phyloP scores from a whole-genome alignment of 768 basidiomycete genomes.

The Lanmaoa rubissima region DNA sequence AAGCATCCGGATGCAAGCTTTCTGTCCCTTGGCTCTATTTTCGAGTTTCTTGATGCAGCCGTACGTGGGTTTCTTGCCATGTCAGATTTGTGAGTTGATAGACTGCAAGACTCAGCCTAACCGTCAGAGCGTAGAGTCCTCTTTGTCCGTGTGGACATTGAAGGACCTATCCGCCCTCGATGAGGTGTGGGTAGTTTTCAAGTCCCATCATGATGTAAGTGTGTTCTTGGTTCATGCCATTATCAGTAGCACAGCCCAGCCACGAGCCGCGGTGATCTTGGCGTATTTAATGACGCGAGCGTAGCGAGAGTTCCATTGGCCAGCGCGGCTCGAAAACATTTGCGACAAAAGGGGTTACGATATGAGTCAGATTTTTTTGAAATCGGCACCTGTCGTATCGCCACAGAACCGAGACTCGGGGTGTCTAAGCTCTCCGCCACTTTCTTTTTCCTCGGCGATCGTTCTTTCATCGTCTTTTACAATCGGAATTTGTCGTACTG shows the following conservation, averaged over 20 bases:
- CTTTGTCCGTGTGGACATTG: conserved; percentile 50
- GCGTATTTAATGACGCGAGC: not conserved
- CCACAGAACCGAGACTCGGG: conserved; percentile 2
- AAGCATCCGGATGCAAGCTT: conserved; percentile 24
- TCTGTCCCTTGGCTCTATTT: conserved; percentile 25
- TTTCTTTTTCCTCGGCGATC: conserved; percentile 23
- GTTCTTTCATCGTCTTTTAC: not conserved
- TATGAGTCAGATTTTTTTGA: conserved; percentile 19
- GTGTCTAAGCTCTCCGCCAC: not conserved
- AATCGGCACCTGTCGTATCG: conserved; percentile 17
- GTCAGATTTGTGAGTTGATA: conserved; percentile 5
- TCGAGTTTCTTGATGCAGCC: conserved; percentile 20
- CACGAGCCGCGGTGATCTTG: conserved; percentile 1
- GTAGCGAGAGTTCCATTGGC: not conserved
- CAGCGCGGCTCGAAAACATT: not conserved
- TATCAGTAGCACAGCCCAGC: not conserved
- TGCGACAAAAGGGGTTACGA: conserved; percentile 7
- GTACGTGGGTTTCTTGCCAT: conserved; percentile 12
- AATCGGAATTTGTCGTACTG: conserved; percentile 18
- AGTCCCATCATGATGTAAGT: conserved; percentile 61
- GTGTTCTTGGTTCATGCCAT: not conserved
- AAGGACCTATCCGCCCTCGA: conserved; percentile 36
- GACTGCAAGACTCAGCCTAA: conserved; percentile 11
- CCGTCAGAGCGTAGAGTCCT: conserved; percentile 14
- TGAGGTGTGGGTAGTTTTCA: conserved; percentile 56